phyloP scores from a whole-genome alignment of 1,284 basidiomycete species.

The Thecaphora thlaspeos region DNA sequence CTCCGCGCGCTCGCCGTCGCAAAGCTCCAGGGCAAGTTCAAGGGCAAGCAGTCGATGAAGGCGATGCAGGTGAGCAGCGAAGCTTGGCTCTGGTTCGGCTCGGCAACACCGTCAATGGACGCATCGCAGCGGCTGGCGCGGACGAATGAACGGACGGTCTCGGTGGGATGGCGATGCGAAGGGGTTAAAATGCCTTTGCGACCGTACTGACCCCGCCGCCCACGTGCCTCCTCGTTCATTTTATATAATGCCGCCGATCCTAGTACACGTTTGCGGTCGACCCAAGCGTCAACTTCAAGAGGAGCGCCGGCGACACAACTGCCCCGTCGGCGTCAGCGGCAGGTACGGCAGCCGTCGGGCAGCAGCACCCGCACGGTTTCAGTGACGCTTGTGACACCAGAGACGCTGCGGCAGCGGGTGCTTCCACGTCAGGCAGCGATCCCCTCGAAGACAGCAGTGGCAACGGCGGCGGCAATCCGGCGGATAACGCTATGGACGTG shows the following conservation, averaged over 20 bases:
- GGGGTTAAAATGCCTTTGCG: no score
- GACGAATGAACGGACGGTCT: no score
- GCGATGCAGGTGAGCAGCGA: slow-evolving; percentile 20
- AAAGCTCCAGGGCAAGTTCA: slow-evolving; percentile 29
- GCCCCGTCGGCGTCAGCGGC: slow-evolving; percentile 25
- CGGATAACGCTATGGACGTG: slow-evolving; percentile 5
- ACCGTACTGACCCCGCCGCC: no score
- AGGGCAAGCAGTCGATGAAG: slow-evolving; percentile 26
- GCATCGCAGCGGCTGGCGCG: no score
- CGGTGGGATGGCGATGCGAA: no score
- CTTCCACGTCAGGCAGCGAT: no score
- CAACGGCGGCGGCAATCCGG: no score
- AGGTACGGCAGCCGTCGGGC: slow-evolving; percentile 13
- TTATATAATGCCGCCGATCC: background rate
- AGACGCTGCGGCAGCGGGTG: no score
- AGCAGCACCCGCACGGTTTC: no score
- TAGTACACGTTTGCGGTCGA: slow-evolving; percentile 17
- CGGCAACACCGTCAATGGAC: background rate
- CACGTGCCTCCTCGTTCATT: no score
- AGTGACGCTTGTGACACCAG: no score
- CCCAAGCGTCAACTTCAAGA: slow-evolving; percentile 32
- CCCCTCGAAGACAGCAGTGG: no score
- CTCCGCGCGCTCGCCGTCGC: slow-evolving; percentile 31
- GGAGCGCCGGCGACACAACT: slow-evolving; percentile 23
- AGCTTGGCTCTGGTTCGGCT: background rate